Evolutionary conservation across 2,329 filamentous ascomycete species (phyloP), one percentile per base, ranked within the genome.

Genomic region (Hymenoscyphus infarciens): DNA sequence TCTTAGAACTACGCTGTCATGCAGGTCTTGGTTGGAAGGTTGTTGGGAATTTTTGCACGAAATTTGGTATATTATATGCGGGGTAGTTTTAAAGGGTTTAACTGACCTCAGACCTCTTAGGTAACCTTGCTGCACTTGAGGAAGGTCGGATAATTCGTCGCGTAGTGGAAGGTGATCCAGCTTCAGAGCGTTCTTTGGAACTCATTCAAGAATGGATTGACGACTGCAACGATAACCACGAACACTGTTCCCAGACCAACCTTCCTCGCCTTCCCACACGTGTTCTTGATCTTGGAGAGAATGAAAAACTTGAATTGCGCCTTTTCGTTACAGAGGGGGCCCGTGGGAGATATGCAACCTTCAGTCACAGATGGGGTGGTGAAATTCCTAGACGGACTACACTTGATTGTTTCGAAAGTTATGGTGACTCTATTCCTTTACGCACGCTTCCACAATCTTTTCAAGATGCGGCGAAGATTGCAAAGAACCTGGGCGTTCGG

Each of bases 301-400:
- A 15, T 13, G 19, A 16, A 11, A 22, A 53, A 6, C 22, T 15
- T 25, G 22, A 54, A 25, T 1, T 15, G 5, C 15, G 27, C 11
- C 52, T 25, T n/a, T 54, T 54, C 5, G 52, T 27, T 5, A 29
- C 52, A 25, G 5, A 54, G 3, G 13, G 1, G 8, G n/a, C 19
- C 5, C 1, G 0, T 29, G 52, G 52, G 8, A n/a, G n/a, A 8
- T 54, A 54, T 22, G 8, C 22, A 15, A 45, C 59, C 45, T 29
- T 61, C 8, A 54, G 22, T 31, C 52, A 61, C 38, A 56, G 49
- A 10, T 61, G 59, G 22, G 59, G 59, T 22, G 49, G 27, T 15
- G 19, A 38, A 16, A 29, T 56, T 27, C 31, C n/a, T 16, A 49
- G 25, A 7, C 19, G 33, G 7, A 25, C 35, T 27, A 38, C 35